These are phyloP conservation scores for Xylaria palmicola DNA, from an alignment of 495 filamentous ascomycete genomes.

Conservation along the genomic window DNA sequence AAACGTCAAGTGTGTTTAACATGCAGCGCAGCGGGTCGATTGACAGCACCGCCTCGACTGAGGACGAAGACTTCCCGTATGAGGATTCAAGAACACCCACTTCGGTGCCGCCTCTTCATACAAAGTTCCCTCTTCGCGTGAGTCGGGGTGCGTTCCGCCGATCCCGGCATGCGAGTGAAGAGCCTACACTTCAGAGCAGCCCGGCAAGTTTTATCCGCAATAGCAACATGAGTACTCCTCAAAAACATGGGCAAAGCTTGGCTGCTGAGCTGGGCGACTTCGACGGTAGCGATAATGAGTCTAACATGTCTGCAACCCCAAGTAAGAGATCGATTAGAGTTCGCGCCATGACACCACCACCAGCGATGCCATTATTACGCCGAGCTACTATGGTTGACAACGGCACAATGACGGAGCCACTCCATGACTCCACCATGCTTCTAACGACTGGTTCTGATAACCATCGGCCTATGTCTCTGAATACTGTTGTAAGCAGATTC, in stretches of 20 bases:
- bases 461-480: constrained; percentile 39
- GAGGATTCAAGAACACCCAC: constrained; percentile 57
- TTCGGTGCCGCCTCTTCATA: constrained; percentile 57
- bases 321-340: constrained; percentile 48
- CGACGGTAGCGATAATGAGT: constrained; percentile 64
- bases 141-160: constrained; percentile 62
- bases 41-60: constrained; percentile 87
- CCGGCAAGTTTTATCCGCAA: constrained; percentile 56
- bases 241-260: constrained; percentile 70
- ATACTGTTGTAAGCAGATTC: constrained; percentile 30
- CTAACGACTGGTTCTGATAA: constrained; percentile 17
- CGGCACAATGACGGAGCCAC: constrained; percentile 84
- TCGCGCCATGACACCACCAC: constrained; percentile 50
- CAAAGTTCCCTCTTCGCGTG: constrained; percentile 64
- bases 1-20: constrained; percentile 31
- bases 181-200: constrained; percentile 49
- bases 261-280: constrained; percentile 87
- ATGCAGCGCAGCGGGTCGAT: constrained; percentile 60
- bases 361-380: constrained; percentile 53
- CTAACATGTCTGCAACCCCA: constrained; percentile 40
- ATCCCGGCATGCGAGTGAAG: constrained; percentile 65
- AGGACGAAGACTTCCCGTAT: constrained; percentile 63
- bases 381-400: constrained; percentile 69
- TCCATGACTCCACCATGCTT: constrained; percentile 10
- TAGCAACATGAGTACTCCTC: constrained; percentile 49